phyloP scores from a whole-genome alignment of 192 early-diverging fungal genomes.

The Kappamyces sp. region DNA sequence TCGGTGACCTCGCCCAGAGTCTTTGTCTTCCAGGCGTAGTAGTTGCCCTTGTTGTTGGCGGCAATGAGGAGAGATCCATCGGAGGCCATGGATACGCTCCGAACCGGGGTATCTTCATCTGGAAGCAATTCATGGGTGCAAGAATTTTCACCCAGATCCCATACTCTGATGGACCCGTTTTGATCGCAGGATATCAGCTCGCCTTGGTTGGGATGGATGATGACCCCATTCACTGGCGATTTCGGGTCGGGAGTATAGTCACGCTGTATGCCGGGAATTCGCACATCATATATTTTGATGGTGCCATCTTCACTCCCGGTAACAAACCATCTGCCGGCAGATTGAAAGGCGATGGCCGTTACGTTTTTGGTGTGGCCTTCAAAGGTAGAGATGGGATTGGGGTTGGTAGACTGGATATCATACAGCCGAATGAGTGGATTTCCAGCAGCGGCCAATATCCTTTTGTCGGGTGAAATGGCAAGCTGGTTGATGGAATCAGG shows the following conservation, averaged over 20 bases:
- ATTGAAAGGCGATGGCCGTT: constrained; percentile 49
- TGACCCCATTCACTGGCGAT: constrained; percentile 51
- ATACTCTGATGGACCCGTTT: constrained; percentile 49
- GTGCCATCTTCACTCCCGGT: constrained; percentile 54
- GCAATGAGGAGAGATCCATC: constrained; percentile 77
- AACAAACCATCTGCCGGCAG: constrained; percentile 53
- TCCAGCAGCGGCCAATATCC: constrained; percentile 77
- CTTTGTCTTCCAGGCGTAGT: constrained; percentile 50
- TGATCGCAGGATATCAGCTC: constrained; percentile 57
- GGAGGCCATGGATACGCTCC: constrained; percentile 74
- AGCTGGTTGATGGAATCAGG: constrained; percentile 79
- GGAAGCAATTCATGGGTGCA: constrained; percentile 57
- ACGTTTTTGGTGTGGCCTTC: constrained; percentile 56
- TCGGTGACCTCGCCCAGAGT: constrained; percentile 42
- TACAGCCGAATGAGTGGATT: constrained; percentile 78
- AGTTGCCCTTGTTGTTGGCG: constrained; percentile 82
- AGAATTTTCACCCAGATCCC: constrained; percentile 53
- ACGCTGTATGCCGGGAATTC: constrained; percentile 51
- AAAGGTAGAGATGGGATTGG: constrained; percentile 58
- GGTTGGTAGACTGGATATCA: constrained; percentile 73
- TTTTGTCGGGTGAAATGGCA: constrained; percentile 82
- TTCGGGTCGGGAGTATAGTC: constrained; percentile 47
- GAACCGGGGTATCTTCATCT: constrained; percentile 74
- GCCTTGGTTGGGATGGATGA: constrained; percentile 60
- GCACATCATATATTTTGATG: constrained; percentile 60